Evolutionary conservation across 305 asterid genomes (phyloP).

Genomic region (Solanum aculeatissimum): DNA sequence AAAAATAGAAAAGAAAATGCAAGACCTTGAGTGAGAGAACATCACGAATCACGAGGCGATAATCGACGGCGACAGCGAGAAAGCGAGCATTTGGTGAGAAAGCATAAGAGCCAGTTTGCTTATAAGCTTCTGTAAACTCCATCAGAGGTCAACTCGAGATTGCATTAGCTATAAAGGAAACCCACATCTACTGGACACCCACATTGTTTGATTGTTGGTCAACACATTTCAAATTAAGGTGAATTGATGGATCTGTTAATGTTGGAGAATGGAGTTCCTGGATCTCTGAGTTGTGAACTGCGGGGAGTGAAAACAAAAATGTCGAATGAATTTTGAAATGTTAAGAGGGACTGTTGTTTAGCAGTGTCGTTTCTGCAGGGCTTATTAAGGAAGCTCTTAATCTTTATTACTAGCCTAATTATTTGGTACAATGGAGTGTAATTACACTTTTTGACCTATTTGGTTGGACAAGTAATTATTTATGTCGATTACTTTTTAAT

Average conservation of each 20-base stretch:
- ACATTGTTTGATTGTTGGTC: neutral
- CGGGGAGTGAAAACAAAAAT: neutral
- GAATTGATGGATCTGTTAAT: neutral
- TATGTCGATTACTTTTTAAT: too few species aligned
- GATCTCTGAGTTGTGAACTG: neutral
- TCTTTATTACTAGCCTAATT: too few species aligned
- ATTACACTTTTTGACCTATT: too few species aligned
- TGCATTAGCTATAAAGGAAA: neutral
- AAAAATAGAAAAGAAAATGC: too few species aligned
- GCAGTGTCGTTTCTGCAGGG: neutral
- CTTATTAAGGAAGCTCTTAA: neutral
- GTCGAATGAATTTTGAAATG: neutral
- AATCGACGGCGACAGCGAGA: conserved; percentile 84
- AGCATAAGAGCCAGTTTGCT: conserved; percentile 77
- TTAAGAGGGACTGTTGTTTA: neutral
- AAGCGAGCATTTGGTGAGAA: conserved; percentile 86
- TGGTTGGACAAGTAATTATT: too few species aligned
- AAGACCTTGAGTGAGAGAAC: conserved; percentile 77
- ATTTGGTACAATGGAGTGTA: too few species aligned
- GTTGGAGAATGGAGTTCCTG: neutral
- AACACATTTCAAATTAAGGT: neutral
- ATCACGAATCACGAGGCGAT: conserved; percentile 92
- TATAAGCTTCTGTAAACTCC: conserved; percentile 88
- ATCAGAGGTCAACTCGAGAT: conserved; percentile 14
- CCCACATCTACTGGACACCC: neutral